Conservation (phyloP, 805 yeast species). For the Starmerella asiatica region DNA sequence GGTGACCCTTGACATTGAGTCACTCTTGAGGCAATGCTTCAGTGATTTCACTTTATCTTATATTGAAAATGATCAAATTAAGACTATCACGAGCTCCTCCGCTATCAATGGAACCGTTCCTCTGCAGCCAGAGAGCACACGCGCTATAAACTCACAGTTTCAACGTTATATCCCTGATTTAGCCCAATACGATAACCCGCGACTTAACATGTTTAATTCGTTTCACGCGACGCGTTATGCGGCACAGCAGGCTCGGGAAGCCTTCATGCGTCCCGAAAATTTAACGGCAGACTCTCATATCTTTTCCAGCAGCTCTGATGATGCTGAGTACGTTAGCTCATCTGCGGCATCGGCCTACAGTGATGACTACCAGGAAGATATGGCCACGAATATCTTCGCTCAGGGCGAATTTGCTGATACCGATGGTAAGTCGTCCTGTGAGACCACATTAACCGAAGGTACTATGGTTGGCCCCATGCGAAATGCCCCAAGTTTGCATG, state of each 20-base stretch:
- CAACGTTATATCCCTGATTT: too few relatives aligned
- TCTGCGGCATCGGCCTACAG: neutral
- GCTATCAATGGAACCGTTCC: neutral
- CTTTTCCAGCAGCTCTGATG: neutral
- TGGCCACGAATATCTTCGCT: too few relatives aligned
- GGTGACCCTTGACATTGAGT: neutral
- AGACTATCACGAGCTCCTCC: neutral
- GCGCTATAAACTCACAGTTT: too few relatives aligned
- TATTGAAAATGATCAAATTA: neutral
- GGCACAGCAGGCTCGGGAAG: too few relatives aligned
- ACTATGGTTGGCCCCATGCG: neutral
- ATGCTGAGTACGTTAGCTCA: neutral
- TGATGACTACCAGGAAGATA: too few relatives aligned
- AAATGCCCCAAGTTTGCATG: neutral
- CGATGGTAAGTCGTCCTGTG: neutral
- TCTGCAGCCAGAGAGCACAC: too few relatives aligned
- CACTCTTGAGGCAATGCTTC: neutral
- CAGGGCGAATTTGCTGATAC: too few relatives aligned
- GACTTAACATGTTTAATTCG: too few relatives aligned
- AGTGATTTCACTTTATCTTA: conserved; percentile 1
- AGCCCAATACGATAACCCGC: too few relatives aligned
- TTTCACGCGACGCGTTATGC: too few relatives aligned
- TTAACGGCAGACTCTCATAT: too few relatives aligned
- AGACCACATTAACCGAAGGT: neutral
- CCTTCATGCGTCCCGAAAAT: too few relatives aligned